Percentiles rank a stretch among this genome's conserved stretches.
Evolutionary conservation across 257 asterid species (phyloP).

Genomic region (Thymus mandschuricus): DNA sequence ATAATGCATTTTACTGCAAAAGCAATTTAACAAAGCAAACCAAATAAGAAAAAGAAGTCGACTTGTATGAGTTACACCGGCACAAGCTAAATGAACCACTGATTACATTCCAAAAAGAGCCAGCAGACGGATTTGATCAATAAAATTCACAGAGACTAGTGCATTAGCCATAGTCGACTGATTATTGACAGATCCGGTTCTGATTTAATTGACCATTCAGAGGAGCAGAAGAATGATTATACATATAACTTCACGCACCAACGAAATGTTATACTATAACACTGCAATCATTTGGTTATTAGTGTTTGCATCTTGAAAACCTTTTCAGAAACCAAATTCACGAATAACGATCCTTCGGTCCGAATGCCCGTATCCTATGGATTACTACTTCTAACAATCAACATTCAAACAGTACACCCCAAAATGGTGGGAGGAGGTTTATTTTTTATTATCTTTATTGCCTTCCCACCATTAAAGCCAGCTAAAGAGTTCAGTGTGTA

Average conservation of each 20-base stretch:
- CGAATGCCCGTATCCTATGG: neutral
- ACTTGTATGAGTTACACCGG: no score
- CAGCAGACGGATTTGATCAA: constrained; percentile 1
- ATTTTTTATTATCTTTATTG: neutral
- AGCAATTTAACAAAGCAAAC: constrained; percentile 8
- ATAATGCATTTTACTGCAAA: constrained; percentile 5
- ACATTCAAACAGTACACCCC: constrained; percentile 2
- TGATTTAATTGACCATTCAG: neutral
- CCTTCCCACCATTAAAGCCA: neutral
- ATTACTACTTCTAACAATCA: neutral
- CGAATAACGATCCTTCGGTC: constrained; percentile 10
- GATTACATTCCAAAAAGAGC: constrained; percentile 1
- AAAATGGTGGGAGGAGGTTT: constrained; percentile 8
- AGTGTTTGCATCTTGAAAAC: neutral
- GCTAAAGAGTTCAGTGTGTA: neutral
- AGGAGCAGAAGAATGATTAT: neutral
- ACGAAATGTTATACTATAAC: constrained; percentile 12
- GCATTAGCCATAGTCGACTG: neutral
- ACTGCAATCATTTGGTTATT: constrained; percentile 8
- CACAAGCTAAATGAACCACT: constrained; percentile 19
- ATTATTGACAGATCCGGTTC: constrained; percentile 9
- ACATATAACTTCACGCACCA: constrained; percentile 3
- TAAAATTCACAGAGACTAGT: constrained; percentile 5
- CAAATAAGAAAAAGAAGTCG: constrained; percentile 10
- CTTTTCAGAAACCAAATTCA: constrained; percentile 17